These are phyloP conservation scores for Aspergillus sp. DNA, from an alignment of 2,329 filamentous ascomycete genomes.

Conservation along the genomic window DNA sequence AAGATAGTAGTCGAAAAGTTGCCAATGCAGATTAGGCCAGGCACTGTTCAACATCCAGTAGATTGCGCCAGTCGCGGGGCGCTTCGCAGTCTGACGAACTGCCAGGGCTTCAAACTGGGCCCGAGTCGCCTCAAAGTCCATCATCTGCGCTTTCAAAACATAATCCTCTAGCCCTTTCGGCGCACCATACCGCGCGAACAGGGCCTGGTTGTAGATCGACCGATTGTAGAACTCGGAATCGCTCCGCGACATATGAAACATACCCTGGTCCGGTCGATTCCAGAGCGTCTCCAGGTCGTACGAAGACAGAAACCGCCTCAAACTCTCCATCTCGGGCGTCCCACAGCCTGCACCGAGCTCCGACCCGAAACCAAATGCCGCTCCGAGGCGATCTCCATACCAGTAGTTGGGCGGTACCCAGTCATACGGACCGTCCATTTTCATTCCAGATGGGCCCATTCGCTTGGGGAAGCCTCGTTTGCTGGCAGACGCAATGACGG, in stretches of 20 bases:
- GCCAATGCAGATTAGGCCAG: slow-evolving; percentile 66
- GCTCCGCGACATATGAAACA: slow-evolving; percentile 62
- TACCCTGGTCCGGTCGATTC: slow-evolving; percentile 51
- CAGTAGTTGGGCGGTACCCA: slow-evolving; percentile 67
- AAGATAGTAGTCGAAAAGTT: slow-evolving; percentile 63
- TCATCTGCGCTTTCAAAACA: slow-evolving; percentile 58
- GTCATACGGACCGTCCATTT: slow-evolving; percentile 66
- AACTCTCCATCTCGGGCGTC: slow-evolving; percentile 56
- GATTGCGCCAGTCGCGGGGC: slow-evolving; percentile 59
- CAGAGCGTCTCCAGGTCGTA: slow-evolving; percentile 57
- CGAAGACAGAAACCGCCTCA: slow-evolving; percentile 54
- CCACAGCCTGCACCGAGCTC: slow-evolving; percentile 63
- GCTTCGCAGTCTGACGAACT: slow-evolving; percentile 48
- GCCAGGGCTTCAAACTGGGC: slow-evolving; percentile 60
- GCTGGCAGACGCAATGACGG: slow-evolving; percentile 58
- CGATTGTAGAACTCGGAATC: slow-evolving; percentile 57
- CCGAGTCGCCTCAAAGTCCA: slow-evolving; percentile 64
- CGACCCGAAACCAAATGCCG: slow-evolving; percentile 63
- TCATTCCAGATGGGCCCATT: slow-evolving; percentile 60
- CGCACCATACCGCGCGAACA: slow-evolving; percentile 53
- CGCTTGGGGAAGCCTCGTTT: slow-evolving; percentile 53
- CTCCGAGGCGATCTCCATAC: slow-evolving; percentile 55
- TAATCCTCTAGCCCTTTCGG: slow-evolving; percentile 58
- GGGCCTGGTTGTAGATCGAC: slow-evolving; percentile 57
- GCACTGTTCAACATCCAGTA: slow-evolving; percentile 70